Conservation (phyloP, 768 basidiomycete species). For the Lactifluus piperatus region DNA sequence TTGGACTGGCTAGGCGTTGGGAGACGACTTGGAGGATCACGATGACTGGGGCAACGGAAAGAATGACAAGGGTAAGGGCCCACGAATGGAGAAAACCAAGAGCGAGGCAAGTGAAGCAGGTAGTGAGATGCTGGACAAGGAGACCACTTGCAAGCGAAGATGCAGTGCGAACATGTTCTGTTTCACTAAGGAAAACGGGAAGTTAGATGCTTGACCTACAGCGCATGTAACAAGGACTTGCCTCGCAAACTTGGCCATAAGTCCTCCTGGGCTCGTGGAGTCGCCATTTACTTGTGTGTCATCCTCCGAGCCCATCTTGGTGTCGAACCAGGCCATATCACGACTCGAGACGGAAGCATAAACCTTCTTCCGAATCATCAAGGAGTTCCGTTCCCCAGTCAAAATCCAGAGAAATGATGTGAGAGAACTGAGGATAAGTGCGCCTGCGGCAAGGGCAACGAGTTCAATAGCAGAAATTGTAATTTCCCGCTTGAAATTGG, state of each 20-base stretch:
- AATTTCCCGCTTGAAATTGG: slow-evolving; percentile 45
- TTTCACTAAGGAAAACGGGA: slow-evolving; percentile 52
- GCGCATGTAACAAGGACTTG: slow-evolving; percentile 25
- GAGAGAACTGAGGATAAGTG: slow-evolving; percentile 62
- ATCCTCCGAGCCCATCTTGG: slow-evolving; percentile 56
- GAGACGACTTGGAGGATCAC: slow-evolving; percentile 68
- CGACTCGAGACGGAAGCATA: slow-evolving; percentile 58
- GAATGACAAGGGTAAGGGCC: slow-evolving; percentile 83
- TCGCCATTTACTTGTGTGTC: slow-evolving; percentile 33
- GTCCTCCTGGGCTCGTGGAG: slow-evolving; percentile 72
- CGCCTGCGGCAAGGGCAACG: slow-evolving; percentile 53
- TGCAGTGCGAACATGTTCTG: slow-evolving; percentile 85
- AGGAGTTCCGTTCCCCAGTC: slow-evolving; percentile 73
- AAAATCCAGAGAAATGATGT: slow-evolving; percentile 81
- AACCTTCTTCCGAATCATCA: slow-evolving; percentile 56
- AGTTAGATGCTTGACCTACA: not conserved
- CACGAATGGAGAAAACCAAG: slow-evolving; percentile 79
- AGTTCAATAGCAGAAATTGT: slow-evolving; percentile 58
- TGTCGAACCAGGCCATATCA: slow-evolving; percentile 89
- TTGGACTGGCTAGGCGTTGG: slow-evolving; percentile 58
- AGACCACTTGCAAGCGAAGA: slow-evolving; percentile 73
- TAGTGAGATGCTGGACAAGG: slow-evolving; percentile 73
- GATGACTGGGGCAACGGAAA: slow-evolving; percentile 80
- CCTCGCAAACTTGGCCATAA: slow-evolving; percentile 92
- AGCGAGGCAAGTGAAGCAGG: slow-evolving; percentile 66